Evolutionary conservation across 129 eudicot genomes (phyloP), one percentile per base, ranked within the genome.

Genomic region (Artemisia argyi): DNA sequence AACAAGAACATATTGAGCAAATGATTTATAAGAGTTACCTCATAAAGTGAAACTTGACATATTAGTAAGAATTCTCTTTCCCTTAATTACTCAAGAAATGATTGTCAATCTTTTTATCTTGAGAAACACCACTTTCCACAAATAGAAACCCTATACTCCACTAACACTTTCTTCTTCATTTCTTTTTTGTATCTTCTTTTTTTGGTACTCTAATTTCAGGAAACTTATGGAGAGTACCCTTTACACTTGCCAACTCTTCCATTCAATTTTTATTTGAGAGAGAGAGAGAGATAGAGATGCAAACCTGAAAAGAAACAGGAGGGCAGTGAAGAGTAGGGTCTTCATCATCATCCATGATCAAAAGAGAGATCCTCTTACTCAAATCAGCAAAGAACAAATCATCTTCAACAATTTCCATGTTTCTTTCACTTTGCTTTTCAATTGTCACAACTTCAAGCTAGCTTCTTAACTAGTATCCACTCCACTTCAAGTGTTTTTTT

Each of bases 301-400:
- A 67, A 67, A 88, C 96, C 96, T 89, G 96, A 26, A 79, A 81
- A 68, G 90, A 77, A 58, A 72, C 87, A 16, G 96, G 81, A 79
- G 92, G 84, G 56, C 64, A 79, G 67, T 75, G 83, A 65, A 79
- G 64, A 78, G 74, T 65, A 35, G 88, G 80, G 67, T 69, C 80
- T 67, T 91, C 91, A 22, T 93, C 88, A 51, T 93, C 98, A 76
- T 93, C 98, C 97, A 88, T 88, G 61, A 93, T 87, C 10, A 93
- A 80, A 69, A 87, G 98, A 15, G 92, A 85, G 80, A 93, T 93
- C 83, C 88, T 92, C 60, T 82, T 84, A 84, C 89, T 90, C 68
- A 93, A 76, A 65, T 93, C 97, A 30, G 92, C 95, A 85, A 83
- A 93, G 78, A 89, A 90, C 18, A 87, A 73, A 81, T 93, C 98